Base-by-base conservation (phyloP, 805 yeast species). In the Hanseniaspora singularis region DNA sequence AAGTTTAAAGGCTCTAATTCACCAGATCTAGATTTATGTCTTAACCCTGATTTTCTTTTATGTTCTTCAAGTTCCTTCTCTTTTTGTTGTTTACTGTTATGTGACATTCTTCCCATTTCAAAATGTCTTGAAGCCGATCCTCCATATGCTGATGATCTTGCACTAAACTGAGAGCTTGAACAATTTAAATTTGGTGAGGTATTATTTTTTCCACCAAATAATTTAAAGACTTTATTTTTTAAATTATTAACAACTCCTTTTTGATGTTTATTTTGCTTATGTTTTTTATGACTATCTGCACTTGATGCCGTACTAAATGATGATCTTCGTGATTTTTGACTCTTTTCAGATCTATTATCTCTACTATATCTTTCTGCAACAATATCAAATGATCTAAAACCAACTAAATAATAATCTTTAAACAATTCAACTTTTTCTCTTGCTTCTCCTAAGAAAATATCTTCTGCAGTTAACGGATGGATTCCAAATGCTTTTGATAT, bases 391-490 rank as follows among this genome's bases (percentile, higher is more conserved):
- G 85, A 74, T 37, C 89, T 71, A 64, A 92, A 92, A 67, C 97
- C 87, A 26, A 92, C 83, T 54, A 89, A 77, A 61, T 89, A 92
- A 63, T 89, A 89, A 52, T 83, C 83, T 57, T 82, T 80, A 66
- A 89, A 89, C 28, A 92, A 63, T 64, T 89, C 98, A 18, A 89
- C 96, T 59, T 89, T 89, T 61, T 89, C 98, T 53, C 97, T 75
- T 0, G 95, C 82, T 59, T 89, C 98, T 1, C 95, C 95, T 26
- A 88, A 64, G 51, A 83, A 81, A 40, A 89, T 88, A 64, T 89
- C 98, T 60, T 89, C 98, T 0, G 96, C 84, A 0, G 98, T 89
- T 55, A 89, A 72, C 0, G 98, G 98, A 63, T 89, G 98, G 49
- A 89, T 85, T 1, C 94, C 95, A 65, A 89, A 89, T 0, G 96